Base-by-base conservation (phyloP, 257 asterid species). In the Solanum habrochaites region DNA sequence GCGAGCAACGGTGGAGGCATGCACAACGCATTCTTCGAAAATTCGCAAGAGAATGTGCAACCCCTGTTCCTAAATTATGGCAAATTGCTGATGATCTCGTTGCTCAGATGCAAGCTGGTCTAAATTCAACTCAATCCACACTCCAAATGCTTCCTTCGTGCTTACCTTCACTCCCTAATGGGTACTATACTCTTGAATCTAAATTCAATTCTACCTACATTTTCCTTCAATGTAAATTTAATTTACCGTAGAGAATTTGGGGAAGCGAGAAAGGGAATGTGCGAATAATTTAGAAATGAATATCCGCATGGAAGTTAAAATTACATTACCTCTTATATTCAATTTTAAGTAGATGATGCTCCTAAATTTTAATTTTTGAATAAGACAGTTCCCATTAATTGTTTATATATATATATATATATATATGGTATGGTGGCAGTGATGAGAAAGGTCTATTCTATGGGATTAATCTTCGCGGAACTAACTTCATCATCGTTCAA, bases 401-500 rank as follows among this genome's bases (percentile, higher is more conserved):
- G 62, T 52, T 9, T 52, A 9, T 52, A 2, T 52, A 16, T 52
- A 14, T 15, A 52, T 52, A 9, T 52, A 2, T 52, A 16, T 52
- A 14, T 15, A 52, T 52, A 49, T 49, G 18, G 18, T 52, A 49
- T 49, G 18, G 18, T 52, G 86, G 23, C 83, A 95, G 98, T 86
- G 93, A 92, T 21, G 98, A 95, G 90, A 91, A 89, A 85, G 98
- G 98, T 60, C 83, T 89, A 60, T 93, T 86, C 85, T 92, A 92
- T 87, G 98, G 98, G 86, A 90, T 95, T 86, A 93, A 94, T 88
- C 95, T 95, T 16, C 90, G 96, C 0, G 98, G 95, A 82, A 89
- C 94, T 13, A 88, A 88, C 85, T 91, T 93, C 83, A 77, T 92
- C 16, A 92, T 93, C 45, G 86, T 94, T 56, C 90, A 89, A 86